A percentile compares a stretch with the other conserved stretches of the same genome.
phyloP scores from a whole-genome alignment of 2,329 filamentous ascomycete genomes.

The Scortechinia acanthostroma region DNA sequence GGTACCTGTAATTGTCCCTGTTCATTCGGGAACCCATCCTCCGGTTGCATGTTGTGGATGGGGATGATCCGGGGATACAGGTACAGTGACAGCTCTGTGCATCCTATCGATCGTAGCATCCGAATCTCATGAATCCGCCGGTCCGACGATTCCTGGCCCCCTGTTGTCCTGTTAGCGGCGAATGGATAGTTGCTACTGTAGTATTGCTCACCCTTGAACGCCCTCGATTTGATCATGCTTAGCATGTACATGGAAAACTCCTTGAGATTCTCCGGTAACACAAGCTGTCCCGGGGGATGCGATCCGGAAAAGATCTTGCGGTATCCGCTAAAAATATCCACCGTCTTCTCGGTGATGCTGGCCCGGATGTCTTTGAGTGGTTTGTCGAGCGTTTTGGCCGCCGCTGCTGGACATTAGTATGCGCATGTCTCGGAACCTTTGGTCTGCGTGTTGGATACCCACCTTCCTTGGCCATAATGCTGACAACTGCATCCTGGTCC shows the following conservation, averaged over 20 bases:
- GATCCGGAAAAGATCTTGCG: slow-evolving; percentile 75
- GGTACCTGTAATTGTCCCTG: slow-evolving; percentile 83
- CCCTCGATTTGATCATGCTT: slow-evolving; percentile 78
- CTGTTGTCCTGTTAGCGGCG: too few species aligned
- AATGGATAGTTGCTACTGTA: too few species aligned
- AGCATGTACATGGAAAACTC: slow-evolving; percentile 97
- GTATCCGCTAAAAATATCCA: slow-evolving; percentile 86
- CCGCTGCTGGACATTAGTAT: not conserved
- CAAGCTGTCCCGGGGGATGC: slow-evolving; percentile 84
- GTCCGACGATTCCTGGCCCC: slow-evolving; percentile 83
- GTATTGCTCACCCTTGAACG: slow-evolving; percentile 71
- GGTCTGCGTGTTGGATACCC: slow-evolving; percentile 63
- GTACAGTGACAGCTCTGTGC: slow-evolving; percentile 79
- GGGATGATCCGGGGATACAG: slow-evolving; percentile 91
- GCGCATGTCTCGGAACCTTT: slow-evolving; percentile 9
- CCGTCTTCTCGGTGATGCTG: slow-evolving; percentile 79
- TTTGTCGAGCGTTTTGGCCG: not conserved
- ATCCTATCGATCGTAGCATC: slow-evolving; percentile 81
- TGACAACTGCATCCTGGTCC: slow-evolving; percentile 88
- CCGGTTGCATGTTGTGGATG: slow-evolving; percentile 78
- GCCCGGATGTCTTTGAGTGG: slow-evolving; percentile 77
- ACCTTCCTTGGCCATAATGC: slow-evolving; percentile 86
- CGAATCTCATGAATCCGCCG: slow-evolving; percentile 85
- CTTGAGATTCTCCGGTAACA: slow-evolving; percentile 91
- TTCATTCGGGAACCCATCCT: slow-evolving; percentile 83